Evolutionary conservation across 2,329 filamentous ascomycete species (phyloP).

Genomic region (Fusarium setosum): DNA sequence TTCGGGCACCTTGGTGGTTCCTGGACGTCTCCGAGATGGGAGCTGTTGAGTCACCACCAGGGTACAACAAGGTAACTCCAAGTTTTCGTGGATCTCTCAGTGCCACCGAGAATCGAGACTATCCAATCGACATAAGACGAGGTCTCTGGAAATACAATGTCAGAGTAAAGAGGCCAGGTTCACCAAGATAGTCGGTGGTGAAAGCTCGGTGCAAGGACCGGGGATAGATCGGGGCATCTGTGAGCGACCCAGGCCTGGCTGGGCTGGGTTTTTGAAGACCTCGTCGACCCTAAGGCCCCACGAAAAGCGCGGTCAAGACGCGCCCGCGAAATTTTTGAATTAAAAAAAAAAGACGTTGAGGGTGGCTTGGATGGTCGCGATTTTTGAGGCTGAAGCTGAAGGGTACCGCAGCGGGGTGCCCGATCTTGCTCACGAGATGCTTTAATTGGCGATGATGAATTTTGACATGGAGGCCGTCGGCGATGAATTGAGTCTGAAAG

Average conservation of each 20-base stretch:
- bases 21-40: conserved; percentile 20
- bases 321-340: background rate
- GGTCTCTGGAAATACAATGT: background rate
- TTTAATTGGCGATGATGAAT: conserved; percentile 30
- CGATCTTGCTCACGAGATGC: conserved; percentile 15
- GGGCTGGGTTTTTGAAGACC: conserved; percentile 25
- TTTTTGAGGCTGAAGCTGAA: conserved; percentile 12
- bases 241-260: conserved; percentile 22
- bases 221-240: conserved; percentile 12
- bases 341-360: conserved; percentile 4
- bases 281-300: conserved; percentile 29
- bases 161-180: background rate
- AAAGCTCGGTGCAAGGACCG: conserved; percentile 1
- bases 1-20: conserved; percentile 2
- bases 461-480: conserved; percentile 18
- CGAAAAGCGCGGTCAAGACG: conserved; percentile 34
- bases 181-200: conserved; percentile 3
- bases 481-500: conserved; percentile 26
- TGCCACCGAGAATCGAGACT: conserved; percentile 2
- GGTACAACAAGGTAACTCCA: conserved; percentile 26
- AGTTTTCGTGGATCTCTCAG: conserved; percentile 14
- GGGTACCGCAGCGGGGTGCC: conserved; percentile 7
- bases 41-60: conserved; percentile 33
- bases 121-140: background rate
- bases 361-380: conserved; percentile 8